Evolutionary conservation across 352 stramenopile species (phyloP).

Genomic region (Globisporangium alternatum): DNA sequence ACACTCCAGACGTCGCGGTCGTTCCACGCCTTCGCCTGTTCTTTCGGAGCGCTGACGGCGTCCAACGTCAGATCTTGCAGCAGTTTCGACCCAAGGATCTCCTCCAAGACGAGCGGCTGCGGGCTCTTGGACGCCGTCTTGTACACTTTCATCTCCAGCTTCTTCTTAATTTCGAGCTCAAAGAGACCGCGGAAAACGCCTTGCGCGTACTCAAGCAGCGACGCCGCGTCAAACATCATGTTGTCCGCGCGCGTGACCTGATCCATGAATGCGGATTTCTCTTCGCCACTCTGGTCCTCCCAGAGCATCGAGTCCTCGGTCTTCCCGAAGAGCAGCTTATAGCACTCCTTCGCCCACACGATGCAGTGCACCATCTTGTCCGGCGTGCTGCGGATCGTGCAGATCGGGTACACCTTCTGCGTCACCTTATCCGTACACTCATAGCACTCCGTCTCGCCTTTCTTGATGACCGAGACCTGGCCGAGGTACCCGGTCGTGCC

Average conservation of each 20-base stretch:
- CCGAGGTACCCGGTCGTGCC: constrained; percentile 98
- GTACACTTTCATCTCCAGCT: constrained; percentile 95
- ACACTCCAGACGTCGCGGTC: constrained; percentile 87
- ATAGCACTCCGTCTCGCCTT: constrained; percentile 98
- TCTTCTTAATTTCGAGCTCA: constrained; percentile 95
- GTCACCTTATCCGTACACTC: constrained; percentile 96
- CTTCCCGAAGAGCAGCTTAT: constrained; percentile 87
- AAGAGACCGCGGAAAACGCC: constrained; percentile 91
- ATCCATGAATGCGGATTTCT: constrained; percentile 86
- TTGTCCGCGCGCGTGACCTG: constrained; percentile 45
- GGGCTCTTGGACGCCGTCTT: constrained; percentile 93
- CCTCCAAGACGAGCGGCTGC: constrained; percentile 62
- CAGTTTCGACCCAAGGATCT: constrained; percentile 44
- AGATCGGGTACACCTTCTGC: constrained; percentile 99
- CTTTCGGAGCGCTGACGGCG: constrained; percentile 15
- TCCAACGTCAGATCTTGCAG: constrained; percentile 35
- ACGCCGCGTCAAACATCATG: constrained; percentile 38
- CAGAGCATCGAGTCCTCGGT: constrained; percentile 95
- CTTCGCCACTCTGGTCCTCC: constrained; percentile 74
- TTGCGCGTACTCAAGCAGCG: constrained; percentile 63
- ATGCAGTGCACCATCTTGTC: constrained; percentile 99
- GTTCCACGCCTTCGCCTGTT: constrained; percentile 58
- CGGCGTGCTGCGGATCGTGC: constrained; percentile 98
- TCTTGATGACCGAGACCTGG: constrained; percentile 97
- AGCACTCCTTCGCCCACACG: constrained; percentile 96